A percentile compares a stretch with the other conserved stretches of the same genome.
Evolutionary conservation across 371 early-diverging fungal species (phyloP).

Genomic region (Mucor ambiguus): DNA sequence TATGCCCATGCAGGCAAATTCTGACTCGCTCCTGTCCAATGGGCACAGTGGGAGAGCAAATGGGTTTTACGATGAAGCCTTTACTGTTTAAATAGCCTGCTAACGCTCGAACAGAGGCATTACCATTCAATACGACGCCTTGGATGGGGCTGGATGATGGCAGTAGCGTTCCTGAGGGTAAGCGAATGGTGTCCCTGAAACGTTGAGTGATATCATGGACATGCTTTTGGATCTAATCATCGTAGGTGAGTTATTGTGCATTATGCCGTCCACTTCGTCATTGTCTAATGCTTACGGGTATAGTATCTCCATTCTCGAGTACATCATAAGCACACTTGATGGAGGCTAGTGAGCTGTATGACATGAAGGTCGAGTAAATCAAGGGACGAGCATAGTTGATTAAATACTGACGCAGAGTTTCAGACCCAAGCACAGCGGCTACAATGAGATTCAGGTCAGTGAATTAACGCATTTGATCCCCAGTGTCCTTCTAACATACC

Average conservation of each 20-base stretch:
- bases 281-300: constrained; percentile 36
- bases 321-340: constrained; percentile 61
- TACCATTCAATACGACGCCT: constrained; percentile 74
- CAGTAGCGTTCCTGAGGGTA: constrained; percentile 57
- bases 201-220: constrained; percentile 43
- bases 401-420: constrained; percentile 63
- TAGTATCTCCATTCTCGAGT: constrained; percentile 52
- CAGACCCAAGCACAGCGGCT: constrained; percentile 76
- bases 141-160: constrained; percentile 75
- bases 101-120: constrained; percentile 64
- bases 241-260: background rate
- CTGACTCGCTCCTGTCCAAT: constrained; percentile 79
- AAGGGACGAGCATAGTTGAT: constrained; percentile 85
- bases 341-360: constrained; percentile 57
- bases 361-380: constrained; percentile 82
- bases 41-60: constrained; percentile 83
- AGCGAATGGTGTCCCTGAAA: constrained; percentile 47
- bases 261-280: background rate
- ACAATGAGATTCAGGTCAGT: background rate
- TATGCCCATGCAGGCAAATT: constrained; percentile 80
- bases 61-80: constrained; percentile 77
- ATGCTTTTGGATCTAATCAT: constrained; percentile 55
- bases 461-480: background rate
- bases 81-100: constrained; percentile 56
- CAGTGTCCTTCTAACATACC: constrained; percentile 39